Evolutionary conservation across 345 rosid genomes (phyloP), one percentile per base, ranked within the genome.

Genomic region (Syzygium grande): DNA sequence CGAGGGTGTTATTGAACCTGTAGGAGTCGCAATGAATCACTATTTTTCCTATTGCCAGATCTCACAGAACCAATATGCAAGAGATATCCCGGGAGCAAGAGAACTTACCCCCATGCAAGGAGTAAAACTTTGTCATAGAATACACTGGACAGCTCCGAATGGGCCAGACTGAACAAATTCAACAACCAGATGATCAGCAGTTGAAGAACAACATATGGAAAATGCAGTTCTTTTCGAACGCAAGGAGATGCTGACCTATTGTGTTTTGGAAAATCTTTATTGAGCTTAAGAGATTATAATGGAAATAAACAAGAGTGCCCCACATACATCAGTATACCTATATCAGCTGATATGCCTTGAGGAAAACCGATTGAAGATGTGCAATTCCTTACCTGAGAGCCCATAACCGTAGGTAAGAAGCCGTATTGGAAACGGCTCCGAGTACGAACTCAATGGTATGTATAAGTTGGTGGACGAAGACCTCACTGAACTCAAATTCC

Each of bases 361-460:
- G 86, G 65, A 85, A 54, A 53, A 55, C 49, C 83, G 34, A 85
- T 54, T 14, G 52, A 51, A 55, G 49, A 21, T 27, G 38, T 5
- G 25, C 34, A 51, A 51, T 7, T 55, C 65, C 92, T 55, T 68
- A 93, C 97, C 96, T 95, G 58, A 95, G 95, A 51, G 97, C 95
- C 97, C 97, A 94, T 85, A 92, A 85, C 27, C 97, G 93, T 43
- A 95, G 90, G 88, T 93, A 93, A 15, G 96, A 95, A 65, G 97
- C 97, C 56, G 96, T 93, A 87, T 94, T 95, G 30, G 96, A 95
- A 56, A 93, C 96, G 41, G 95, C 95, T 87, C 97, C 94, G 27
- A 93, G 95, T 4, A 94, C 95, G 86, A 93, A 94, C 87, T 95
- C 96, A 77, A 93, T 94, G 21, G 96, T 94, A 65, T 94, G 95